These are phyloP conservation scores for Oryza nivara DNA, from an alignment of 176 grass and related monocot species.

Conservation along the genomic window DNA sequence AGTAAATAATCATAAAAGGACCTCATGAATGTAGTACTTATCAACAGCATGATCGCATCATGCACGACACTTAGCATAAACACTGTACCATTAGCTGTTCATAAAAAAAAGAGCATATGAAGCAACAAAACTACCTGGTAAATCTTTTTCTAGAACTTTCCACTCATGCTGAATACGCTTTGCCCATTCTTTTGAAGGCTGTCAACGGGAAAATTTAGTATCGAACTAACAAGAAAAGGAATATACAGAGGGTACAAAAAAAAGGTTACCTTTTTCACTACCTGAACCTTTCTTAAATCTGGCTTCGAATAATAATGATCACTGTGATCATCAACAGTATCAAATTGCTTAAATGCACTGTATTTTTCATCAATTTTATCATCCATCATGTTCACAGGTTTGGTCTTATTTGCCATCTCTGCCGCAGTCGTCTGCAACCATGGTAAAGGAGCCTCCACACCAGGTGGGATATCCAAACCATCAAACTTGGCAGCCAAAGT, in stretches of 20 bases:
- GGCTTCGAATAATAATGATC: slow-evolving; percentile 71
- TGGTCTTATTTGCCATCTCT: slow-evolving; percentile 38
- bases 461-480: slow-evolving; percentile 59
- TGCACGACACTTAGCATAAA: background rate
- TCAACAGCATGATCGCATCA: slow-evolving; percentile 3
- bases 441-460: slow-evolving; percentile 47
- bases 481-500: slow-evolving; percentile 71
- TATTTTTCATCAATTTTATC: slow-evolving; percentile 74
- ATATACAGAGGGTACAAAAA: slow-evolving; percentile 21
- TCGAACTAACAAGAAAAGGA: background rate
- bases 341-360: slow-evolving; percentile 74
- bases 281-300: slow-evolving; percentile 42
- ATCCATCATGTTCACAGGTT: slow-evolving; percentile 43
- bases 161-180: slow-evolving; percentile 82
- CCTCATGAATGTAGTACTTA: background rate
- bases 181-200: slow-evolving; percentile 82
- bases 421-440: slow-evolving; percentile 56
- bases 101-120: slow-evolving; percentile 25
- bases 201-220: slow-evolving; percentile 40
- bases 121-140: slow-evolving; percentile 61
- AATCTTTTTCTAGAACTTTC: slow-evolving; percentile 81
- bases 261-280: slow-evolving; percentile 50
- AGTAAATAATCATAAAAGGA: slow-evolving; percentile 35
- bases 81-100: background rate
- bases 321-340: slow-evolving; percentile 65